Conservation (phyloP, 192 early-diverging fungal species). For the Coemansia sp. region DNA sequence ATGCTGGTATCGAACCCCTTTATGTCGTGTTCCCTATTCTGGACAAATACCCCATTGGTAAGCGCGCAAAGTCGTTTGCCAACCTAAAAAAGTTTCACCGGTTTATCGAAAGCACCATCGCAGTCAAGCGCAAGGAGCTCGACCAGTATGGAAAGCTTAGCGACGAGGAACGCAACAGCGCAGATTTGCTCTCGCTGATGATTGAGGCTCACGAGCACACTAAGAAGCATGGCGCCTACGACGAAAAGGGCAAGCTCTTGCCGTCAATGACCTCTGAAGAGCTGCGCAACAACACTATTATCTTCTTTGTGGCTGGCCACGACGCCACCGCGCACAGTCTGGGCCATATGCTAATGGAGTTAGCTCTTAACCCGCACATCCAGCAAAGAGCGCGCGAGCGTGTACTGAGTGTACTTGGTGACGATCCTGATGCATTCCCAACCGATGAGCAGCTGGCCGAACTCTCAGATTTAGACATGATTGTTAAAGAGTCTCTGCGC, state of each 20-base stretch:
- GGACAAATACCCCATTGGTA: conserved; percentile 44
- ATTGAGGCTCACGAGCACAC: conserved; percentile 54
- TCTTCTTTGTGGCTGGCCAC: conserved; percentile 61
- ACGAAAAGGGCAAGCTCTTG: conserved; percentile 41
- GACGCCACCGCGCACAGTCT: conserved; percentile 51
- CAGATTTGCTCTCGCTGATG: conserved; percentile 56
- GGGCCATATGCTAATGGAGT: conserved; percentile 41
- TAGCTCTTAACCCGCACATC: conserved; percentile 51
- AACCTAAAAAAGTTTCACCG: conserved; percentile 41
- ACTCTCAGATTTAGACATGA: conserved; percentile 48
- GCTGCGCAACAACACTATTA: conserved; percentile 52
- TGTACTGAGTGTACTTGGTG: conserved; percentile 47
- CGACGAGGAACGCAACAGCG: conserved; percentile 32
- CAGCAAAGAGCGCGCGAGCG: conserved; percentile 43
- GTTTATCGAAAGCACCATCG: conserved; percentile 45
- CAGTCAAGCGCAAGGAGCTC: conserved; percentile 32
- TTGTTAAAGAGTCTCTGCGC: conserved; percentile 55
- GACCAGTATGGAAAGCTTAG: conserved; percentile 11
- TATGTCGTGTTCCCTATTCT: conserved; percentile 51
- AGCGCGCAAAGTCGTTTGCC: conserved; percentile 34
- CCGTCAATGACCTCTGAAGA: conserved; percentile 46
- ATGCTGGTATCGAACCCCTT: conserved; percentile 42
- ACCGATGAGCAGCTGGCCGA: conserved; percentile 53
- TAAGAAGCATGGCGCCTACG: conserved; percentile 39
- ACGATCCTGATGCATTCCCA: conserved; percentile 50